phyloP scores from a whole-genome alignment of 768 basidiomycete species.

The Mycena alexandri region DNA sequence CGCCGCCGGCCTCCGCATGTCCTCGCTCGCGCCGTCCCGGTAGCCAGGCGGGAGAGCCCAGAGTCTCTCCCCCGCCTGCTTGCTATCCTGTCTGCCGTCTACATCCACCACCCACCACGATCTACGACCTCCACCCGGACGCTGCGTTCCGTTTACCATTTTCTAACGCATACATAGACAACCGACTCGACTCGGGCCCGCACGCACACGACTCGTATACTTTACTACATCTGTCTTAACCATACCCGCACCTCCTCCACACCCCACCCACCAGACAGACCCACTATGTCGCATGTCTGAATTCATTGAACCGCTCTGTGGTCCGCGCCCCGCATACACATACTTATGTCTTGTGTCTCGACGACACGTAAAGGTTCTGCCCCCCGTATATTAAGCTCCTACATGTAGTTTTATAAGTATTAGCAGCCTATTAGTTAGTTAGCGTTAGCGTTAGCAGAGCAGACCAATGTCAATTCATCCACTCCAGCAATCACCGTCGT shows the following conservation, averaged over 20 bases:
- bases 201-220: slow-evolving; percentile 32
- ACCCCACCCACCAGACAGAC: slow-evolving; percentile 16
- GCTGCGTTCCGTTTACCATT: slow-evolving; percentile 9
- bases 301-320: background rate
- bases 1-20: slow-evolving; percentile 78
- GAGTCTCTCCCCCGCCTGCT: slow-evolving; percentile 1
- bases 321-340: background rate
- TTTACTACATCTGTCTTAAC: slow-evolving; percentile 33
- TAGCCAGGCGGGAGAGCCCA: slow-evolving; percentile 40
- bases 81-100: slow-evolving; percentile 1
- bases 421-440: slow-evolving; percentile 9
- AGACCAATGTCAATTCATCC: background rate
- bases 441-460: background rate
- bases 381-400: slow-evolving; percentile 9
- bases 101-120: background rate
- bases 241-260: slow-evolving; percentile 23
- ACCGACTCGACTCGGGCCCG: slow-evolving; percentile 11
- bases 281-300: slow-evolving; percentile 12
- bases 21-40: slow-evolving; percentile 74
- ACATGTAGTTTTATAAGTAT: slow-evolving; percentile 28
- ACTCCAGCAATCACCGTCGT: too few relatives aligned
- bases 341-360: background rate
- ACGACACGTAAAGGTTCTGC: background rate
- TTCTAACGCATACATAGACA: slow-evolving; percentile 33
- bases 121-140: slow-evolving; percentile 10